Percentiles rank a stretch among this genome's conserved stretches.
Evolutionary conservation across 2,329 filamentous ascomycete species (phyloP).

Genomic region (Lithohypha guttulata): DNA sequence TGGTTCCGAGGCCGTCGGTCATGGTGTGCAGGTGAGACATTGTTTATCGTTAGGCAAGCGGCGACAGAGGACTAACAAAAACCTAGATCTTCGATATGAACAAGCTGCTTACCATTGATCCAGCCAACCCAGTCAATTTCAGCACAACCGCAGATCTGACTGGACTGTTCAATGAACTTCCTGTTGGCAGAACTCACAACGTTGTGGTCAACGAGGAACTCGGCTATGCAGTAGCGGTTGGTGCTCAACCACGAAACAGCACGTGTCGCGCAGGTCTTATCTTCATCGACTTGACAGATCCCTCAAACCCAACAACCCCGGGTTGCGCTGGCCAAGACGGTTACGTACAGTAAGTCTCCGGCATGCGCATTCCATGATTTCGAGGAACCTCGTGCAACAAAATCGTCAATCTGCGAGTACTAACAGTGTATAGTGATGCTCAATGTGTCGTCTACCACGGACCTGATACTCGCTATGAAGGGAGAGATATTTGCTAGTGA

Average conservation of each 20-base stretch:
- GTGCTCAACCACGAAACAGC: conserved; percentile 32
- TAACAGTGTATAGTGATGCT: no score
- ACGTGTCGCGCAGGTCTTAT: conserved; percentile 45
- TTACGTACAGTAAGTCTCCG: no score
- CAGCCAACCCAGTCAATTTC: conserved; percentile 33
- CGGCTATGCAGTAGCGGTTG: conserved; percentile 38
- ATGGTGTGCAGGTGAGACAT: conserved; percentile 54
- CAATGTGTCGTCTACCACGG: conserved; percentile 49
- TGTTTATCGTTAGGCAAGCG: no score
- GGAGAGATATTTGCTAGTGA: conserved; percentile 47
- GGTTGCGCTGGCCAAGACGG: conserved; percentile 47
- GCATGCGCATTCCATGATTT: no score
- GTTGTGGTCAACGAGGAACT: conserved; percentile 42
- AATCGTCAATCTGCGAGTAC: no score
- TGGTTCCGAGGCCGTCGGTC: conserved; percentile 37
- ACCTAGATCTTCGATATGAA: conserved; percentile 54
- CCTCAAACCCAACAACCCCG: conserved; percentile 41
- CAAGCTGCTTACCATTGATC: conserved; percentile 42
- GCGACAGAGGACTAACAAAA: no score
- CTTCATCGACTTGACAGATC: conserved; percentile 48
- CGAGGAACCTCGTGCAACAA: no score
- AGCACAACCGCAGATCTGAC: conserved; percentile 34
- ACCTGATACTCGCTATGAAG: conserved; percentile 39
- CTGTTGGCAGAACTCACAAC: conserved; percentile 42
- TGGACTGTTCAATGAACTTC: conserved; percentile 32